phyloP scores from a whole-genome alignment of 108 stramenopile species.

The Cyclotella atomus region DNA sequence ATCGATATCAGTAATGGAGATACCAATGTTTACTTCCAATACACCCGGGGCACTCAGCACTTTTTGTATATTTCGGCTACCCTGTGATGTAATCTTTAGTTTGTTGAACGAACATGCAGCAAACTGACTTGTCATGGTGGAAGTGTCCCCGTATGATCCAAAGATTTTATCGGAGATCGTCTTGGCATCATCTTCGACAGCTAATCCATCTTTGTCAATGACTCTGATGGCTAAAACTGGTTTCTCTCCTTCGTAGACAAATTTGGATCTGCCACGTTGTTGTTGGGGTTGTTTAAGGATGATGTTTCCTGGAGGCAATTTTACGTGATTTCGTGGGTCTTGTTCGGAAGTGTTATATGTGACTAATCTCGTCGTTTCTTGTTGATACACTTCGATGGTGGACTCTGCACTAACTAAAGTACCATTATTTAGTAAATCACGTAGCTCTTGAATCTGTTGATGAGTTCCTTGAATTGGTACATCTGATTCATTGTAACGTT shows the following conservation, averaged over 20 bases:
- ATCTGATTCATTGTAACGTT: constrained; percentile 17
- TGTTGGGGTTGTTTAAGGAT: not conserved
- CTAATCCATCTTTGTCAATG: constrained; percentile 33
- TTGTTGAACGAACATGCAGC: constrained; percentile 45
- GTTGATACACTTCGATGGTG: constrained; percentile 20
- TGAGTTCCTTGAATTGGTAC: constrained; percentile 28
- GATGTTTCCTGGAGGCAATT: not conserved
- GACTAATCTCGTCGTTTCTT: not conserved
- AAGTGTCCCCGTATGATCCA: constrained; percentile 34
- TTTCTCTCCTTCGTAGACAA: constrained; percentile 29
- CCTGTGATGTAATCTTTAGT: constrained; percentile 22
- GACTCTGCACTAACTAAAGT: constrained; percentile 27
- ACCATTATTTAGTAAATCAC: constrained; percentile 27
- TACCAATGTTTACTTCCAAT: constrained; percentile 28
- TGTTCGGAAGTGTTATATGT: not conserved
- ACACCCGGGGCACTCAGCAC: constrained; percentile 36
- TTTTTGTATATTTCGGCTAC: not conserved
- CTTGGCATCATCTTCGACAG: constrained; percentile 1
- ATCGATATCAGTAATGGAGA: constrained; percentile 7
- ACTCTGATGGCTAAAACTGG: constrained; percentile 35
- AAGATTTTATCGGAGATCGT: constrained; percentile 47
- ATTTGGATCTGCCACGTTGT: not conserved
- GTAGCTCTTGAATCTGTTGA: constrained; percentile 21
- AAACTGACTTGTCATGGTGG: constrained; percentile 23
- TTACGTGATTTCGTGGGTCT: not conserved